phyloP scores from a whole-genome alignment of 2,329 filamentous ascomycete species.

The Aureobasidium lini region DNA sequence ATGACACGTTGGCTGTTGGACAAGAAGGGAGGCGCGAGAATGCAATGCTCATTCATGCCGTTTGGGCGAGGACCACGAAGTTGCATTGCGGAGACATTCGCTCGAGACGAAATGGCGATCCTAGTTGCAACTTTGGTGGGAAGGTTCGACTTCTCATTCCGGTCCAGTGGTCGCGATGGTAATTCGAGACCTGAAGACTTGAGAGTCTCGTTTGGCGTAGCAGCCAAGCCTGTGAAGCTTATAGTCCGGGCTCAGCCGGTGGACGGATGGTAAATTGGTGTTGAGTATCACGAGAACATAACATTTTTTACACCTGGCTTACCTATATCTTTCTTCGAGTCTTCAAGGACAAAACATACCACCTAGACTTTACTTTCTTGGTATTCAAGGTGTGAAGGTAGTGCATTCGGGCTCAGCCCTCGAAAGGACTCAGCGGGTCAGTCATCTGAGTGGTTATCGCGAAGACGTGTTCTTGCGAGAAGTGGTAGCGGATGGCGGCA shows the following conservation, averaged over 20 bases:
- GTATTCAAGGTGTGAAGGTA: too few species aligned
- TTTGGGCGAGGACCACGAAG: slow-evolving; percentile 7
- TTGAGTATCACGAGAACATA: too few species aligned
- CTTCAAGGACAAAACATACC: too few species aligned
- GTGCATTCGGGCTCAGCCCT: too few species aligned
- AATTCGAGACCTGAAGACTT: not conserved
- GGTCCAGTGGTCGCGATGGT: not conserved
- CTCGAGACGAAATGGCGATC: slow-evolving; percentile 6
- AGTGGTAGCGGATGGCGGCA: too few species aligned
- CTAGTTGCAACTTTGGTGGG: not conserved
- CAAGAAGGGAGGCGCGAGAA: slow-evolving; percentile 10
- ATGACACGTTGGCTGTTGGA: slow-evolving; percentile 1
- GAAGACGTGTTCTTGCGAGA: too few species aligned
- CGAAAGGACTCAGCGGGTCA: too few species aligned
- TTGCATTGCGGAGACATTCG: slow-evolving; percentile 5
- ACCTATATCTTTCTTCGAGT: too few species aligned
- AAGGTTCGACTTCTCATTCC: slow-evolving; percentile 2
- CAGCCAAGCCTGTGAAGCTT: not conserved
- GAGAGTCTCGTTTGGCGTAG: not conserved
- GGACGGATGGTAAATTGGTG: not conserved
- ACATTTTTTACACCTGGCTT: too few species aligned
- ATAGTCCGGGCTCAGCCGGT: slow-evolving; percentile 4
- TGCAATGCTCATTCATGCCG: slow-evolving; percentile 8
- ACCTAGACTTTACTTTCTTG: too few species aligned
- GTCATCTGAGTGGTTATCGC: too few species aligned